These are phyloP conservation scores for Neurospora sp. DNA, from an alignment of 495 filamentous ascomycete species.

Conservation along the genomic window DNA sequence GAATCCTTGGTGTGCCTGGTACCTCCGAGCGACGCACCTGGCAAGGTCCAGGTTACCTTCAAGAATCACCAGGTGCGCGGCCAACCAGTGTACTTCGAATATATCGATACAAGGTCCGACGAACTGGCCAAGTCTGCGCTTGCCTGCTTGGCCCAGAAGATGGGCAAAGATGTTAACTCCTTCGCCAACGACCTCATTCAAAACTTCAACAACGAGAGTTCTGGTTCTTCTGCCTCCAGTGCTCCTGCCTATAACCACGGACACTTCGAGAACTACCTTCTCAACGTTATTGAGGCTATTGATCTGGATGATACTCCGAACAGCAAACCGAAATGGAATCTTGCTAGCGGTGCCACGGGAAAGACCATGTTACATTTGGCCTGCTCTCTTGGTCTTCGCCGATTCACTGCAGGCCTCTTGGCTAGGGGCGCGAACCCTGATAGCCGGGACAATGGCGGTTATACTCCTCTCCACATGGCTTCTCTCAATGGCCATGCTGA, in stretches of 20 bases:
- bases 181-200: neutral
- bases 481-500: conserved; percentile 66
- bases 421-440: conserved; percentile 72
- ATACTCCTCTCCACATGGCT: conserved; percentile 76
- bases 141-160: conserved; percentile 45
- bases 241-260: conserved; percentile 10
- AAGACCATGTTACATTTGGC: conserved; percentile 80
- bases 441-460: conserved; percentile 66
- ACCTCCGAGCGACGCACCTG: conserved; percentile 60
- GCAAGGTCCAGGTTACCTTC: conserved; percentile 66
- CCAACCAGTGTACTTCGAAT: conserved; percentile 55
- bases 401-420: conserved; percentile 71
- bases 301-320: conserved; percentile 67
- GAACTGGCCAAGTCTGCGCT: conserved; percentile 56
- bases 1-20: conserved; percentile 75
- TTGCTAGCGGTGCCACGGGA: conserved; percentile 47
- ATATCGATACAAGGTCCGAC: conserved; percentile 69
- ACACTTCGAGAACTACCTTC: conserved; percentile 57
- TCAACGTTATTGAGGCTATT: conserved; percentile 66
- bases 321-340: conserved; percentile 49
- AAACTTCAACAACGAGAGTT: conserved; percentile 7
- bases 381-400: conserved; percentile 61
- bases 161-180: conserved; percentile 16
- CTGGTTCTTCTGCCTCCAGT: conserved; percentile 11
- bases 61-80: conserved; percentile 32